Conservation (phyloP, 208 protist genomes). For the Acanthamoeba royreba region DNA sequence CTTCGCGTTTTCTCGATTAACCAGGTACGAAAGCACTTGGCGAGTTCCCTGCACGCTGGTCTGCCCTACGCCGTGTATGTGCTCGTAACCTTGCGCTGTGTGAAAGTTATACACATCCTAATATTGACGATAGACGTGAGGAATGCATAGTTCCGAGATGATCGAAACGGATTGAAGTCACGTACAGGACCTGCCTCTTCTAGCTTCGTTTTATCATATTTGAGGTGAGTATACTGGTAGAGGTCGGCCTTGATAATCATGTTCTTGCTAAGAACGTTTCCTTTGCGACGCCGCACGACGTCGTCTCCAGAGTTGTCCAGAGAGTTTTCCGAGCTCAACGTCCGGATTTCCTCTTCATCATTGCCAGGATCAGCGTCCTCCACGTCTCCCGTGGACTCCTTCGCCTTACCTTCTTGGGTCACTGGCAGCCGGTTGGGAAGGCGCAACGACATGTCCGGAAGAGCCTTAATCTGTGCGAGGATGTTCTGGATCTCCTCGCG, state of each 20-base stretch:
- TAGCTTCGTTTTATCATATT: not conserved
- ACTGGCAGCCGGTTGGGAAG: not conserved
- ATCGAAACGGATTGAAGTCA: too few relatives aligned
- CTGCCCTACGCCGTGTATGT: not conserved
- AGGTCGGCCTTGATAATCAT: slow-evolving; percentile 41
- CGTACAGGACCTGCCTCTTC: not conserved
- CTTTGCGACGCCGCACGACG: not conserved
- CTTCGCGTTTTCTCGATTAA: not conserved
- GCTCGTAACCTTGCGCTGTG: not conserved
- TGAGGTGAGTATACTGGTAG: not conserved
- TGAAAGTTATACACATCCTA: not conserved
- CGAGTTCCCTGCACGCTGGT: not conserved
- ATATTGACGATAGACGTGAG: not conserved
- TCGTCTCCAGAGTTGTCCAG: not conserved
- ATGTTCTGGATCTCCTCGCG: not conserved
- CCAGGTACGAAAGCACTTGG: not conserved
- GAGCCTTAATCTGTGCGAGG: not conserved
- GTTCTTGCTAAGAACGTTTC: slow-evolving; percentile 45
- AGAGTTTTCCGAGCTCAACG: not conserved
- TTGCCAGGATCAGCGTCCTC: not conserved
- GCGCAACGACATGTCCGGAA: not conserved
- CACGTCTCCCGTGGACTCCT: not conserved
- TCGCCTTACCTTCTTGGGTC: not conserved
- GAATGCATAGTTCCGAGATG: too few relatives aligned
- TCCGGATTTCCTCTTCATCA: not conserved